Percentiles rank a stretch among this genome's conserved stretches.
Evolutionary conservation across 1,284 basidiomycete species (phyloP).

Genomic region (Ceratobasidium sp.): DNA sequence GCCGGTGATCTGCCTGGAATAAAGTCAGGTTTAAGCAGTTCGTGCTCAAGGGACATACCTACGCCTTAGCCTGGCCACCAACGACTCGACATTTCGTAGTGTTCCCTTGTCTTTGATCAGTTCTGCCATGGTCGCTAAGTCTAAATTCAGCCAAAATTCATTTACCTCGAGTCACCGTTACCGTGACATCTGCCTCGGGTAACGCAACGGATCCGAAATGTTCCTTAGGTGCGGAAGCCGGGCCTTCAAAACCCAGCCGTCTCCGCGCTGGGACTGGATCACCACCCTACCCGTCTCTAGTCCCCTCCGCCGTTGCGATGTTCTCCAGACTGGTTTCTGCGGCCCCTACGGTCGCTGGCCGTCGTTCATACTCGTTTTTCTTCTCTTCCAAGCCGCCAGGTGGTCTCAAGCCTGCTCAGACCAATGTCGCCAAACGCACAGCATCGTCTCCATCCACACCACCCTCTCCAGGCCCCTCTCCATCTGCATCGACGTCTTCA

Average conservation of each 20-base stretch:
- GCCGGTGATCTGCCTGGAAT: slow-evolving; percentile 84
- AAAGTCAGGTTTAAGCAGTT: not conserved
- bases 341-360: slow-evolving; percentile 19
- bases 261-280: slow-evolving; percentile 13
- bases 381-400: slow-evolving; percentile 31
- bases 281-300: not conserved
- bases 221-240: slow-evolving; percentile 21
- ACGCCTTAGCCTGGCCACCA: slow-evolving; percentile 51
- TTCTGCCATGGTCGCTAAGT: slow-evolving; percentile 14
- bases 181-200: not conserved
- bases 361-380: slow-evolving; percentile 25
- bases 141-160: not conserved
- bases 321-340: slow-evolving; percentile 35
- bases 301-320: slow-evolving; percentile 13
- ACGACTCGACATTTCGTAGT: slow-evolving; percentile 50
- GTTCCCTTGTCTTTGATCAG: slow-evolving; percentile 50
- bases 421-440: slow-evolving; percentile 15
- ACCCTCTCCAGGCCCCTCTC: slow-evolving; percentile 20
- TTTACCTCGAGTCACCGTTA: slow-evolving; percentile 19
- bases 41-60: slow-evolving; percentile 47
- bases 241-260: slow-evolving; percentile 6
- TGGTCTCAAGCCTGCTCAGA: slow-evolving; percentile 18
- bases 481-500: not conserved
- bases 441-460: not conserved
- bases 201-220: slow-evolving; percentile 7